Percentiles rank a stretch among this genome's conserved stretches.
phyloP scores from a whole-genome alignment of 1,284 basidiomycete genomes.

The Athelia sp. region DNA sequence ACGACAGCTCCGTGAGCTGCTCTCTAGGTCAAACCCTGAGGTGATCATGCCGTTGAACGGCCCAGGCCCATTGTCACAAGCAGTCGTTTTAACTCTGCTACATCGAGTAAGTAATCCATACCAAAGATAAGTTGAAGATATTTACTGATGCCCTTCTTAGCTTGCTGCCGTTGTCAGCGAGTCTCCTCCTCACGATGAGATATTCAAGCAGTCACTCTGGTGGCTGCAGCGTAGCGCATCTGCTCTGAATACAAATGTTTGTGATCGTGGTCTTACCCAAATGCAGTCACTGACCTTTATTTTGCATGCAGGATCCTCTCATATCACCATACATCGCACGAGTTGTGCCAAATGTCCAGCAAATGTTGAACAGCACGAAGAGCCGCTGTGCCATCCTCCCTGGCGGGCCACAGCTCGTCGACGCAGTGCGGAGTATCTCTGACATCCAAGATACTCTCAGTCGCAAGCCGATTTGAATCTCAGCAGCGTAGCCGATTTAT shows the following conservation, averaged over 20 bases:
- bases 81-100: conserved; percentile 74
- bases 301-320: conserved; percentile 56
- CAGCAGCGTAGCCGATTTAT: background rate
- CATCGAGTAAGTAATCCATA: conserved; percentile 54
- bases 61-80: conserved; percentile 66
- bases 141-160: conserved; percentile 28
- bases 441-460: conserved; percentile 71
- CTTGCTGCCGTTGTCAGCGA: conserved; percentile 69
- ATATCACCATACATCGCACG: conserved; percentile 76
- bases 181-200: conserved; percentile 67
- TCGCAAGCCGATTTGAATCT: conserved; percentile 44
- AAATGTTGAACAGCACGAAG: conserved; percentile 69
- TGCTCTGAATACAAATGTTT: conserved; percentile 65
- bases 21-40: conserved; percentile 70
- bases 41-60: conserved; percentile 72
- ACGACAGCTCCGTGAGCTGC: conserved; percentile 65
- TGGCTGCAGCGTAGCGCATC: conserved; percentile 74
- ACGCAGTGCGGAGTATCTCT: conserved; percentile 60
- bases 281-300: conserved; percentile 5
- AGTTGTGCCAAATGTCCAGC: conserved; percentile 72
- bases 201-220: conserved; percentile 76
- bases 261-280: conserved; percentile 15
- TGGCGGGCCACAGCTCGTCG: conserved; percentile 57
- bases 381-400: conserved; percentile 73
- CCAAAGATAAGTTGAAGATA: conserved; percentile 1